Conservation (phyloP, 2,329 filamentous ascomycete species). For the Arthroderma sp. region DNA sequence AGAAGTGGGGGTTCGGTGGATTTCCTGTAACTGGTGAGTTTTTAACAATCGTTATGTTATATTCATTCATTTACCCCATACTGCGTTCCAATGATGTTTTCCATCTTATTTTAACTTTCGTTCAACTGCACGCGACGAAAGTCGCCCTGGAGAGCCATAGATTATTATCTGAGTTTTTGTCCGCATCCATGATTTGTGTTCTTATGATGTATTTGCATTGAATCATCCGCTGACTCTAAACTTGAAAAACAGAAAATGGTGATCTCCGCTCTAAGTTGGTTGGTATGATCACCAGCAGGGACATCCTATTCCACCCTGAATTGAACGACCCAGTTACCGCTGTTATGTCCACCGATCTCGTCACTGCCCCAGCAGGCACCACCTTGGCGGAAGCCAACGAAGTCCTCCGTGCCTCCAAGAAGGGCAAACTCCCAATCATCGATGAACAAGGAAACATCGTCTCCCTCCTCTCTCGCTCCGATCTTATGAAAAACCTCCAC, state of each 20-base stretch:
- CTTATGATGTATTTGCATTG: conserved; percentile 5
- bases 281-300: conserved; percentile 93
- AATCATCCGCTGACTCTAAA: conserved; percentile 3
- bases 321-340: conserved; percentile 59
- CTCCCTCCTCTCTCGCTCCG: conserved; percentile 84
- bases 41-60: conserved; percentile 15
- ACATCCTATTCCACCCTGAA: conserved; percentile 90
- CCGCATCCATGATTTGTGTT: conserved; percentile 10
- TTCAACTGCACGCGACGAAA: conserved; percentile 92
- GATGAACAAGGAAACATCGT: conserved; percentile 74
- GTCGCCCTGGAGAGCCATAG: conserved; percentile 68
- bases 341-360: conserved; percentile 91
- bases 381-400: conserved; percentile 80
- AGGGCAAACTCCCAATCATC: conserved; percentile 92
- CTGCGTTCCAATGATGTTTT: conserved; percentile 53
- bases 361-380: conserved; percentile 75
- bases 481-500: conserved; percentile 97
- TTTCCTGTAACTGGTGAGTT: conserved; percentile 95
- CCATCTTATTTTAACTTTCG: conserved; percentile 84
- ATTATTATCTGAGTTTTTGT: conserved; percentile 38
- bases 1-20: conserved; percentile 96
- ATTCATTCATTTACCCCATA: conserved; percentile 12
- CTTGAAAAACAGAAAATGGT: conserved; percentile 56
- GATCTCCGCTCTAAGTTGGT: conserved; percentile 90
- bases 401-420: conserved; percentile 89